These are phyloP conservation scores for Polyporus arcularius DNA, from an alignment of 768 basidiomycete species.

Conservation along the genomic window DNA sequence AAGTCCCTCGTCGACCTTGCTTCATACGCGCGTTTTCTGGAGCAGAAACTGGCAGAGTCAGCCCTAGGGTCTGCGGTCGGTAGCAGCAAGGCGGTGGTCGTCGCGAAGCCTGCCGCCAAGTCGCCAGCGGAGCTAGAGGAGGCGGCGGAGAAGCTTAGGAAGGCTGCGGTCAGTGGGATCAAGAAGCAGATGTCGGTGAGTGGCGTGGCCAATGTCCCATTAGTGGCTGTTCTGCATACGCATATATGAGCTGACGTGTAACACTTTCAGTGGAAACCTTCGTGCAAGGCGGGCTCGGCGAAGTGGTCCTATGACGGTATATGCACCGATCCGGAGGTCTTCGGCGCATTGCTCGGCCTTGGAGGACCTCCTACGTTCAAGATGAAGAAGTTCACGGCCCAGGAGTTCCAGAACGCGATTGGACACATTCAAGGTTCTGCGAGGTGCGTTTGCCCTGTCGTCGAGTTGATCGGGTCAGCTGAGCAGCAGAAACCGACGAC, in stretches of 20 bases:
- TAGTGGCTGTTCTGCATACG: neutral
- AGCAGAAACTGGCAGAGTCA: conserved; percentile 17
- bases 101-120: conserved; percentile 21
- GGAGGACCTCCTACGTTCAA: conserved; percentile 51
- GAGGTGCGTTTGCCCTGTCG: conserved; percentile 34
- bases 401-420: conserved; percentile 24
- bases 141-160: conserved; percentile 46
- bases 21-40: conserved; percentile 34
- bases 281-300: conserved; percentile 47
- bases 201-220: neutral
- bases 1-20: conserved; percentile 35
- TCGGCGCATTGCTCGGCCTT: conserved; percentile 45
- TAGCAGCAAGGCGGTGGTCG: conserved; percentile 1
- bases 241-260: neutral
- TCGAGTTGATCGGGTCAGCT: neutral
- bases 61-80: neutral
- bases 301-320: conserved; percentile 57
- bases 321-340: conserved; percentile 48
- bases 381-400: conserved; percentile 40
- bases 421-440: conserved; percentile 34
- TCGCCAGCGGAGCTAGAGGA: conserved; percentile 39
- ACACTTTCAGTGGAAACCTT: conserved; percentile 48
- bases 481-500: neutral
- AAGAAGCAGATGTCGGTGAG: conserved; percentile 50
- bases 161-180: conserved; percentile 49